Evolutionary conservation across 768 basidiomycete genomes (phyloP).

Genomic region (Phylloporus rhodoxanthus): DNA sequence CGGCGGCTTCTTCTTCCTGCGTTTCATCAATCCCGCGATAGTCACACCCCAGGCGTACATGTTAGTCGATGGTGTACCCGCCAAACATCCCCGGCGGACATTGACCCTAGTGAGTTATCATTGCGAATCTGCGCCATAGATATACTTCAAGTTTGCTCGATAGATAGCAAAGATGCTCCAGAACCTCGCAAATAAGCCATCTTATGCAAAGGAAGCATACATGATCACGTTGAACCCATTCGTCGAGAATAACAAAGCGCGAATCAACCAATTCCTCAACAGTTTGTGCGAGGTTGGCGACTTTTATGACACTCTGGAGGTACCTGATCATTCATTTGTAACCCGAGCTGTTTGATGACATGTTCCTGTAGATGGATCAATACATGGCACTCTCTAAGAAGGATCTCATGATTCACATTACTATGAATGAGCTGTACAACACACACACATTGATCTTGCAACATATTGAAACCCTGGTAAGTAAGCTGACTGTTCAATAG

Average conservation of each 20-base stretch:
- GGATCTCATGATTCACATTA: conserved; percentile 96
- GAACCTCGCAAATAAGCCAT: conserved; percentile 98
- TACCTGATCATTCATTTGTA: conserved; percentile 28
- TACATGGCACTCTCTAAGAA: conserved; percentile 99
- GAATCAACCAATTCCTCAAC: conserved; percentile 97
- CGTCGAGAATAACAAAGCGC: conserved; percentile 96
- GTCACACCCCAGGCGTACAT: conserved; percentile 99
- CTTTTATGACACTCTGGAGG: conserved; percentile 98
- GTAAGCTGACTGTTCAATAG: conserved; percentile 23
- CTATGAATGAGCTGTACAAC: conserved; percentile 97
- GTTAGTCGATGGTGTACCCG: conserved; percentile 96
- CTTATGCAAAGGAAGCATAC: conserved; percentile 95
- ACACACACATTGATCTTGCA: conserved; percentile 93
- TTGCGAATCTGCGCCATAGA: neutral
- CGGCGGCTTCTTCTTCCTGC: conserved; percentile 99
- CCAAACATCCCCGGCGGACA: conserved; percentile 95
- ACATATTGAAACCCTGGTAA: conserved; percentile 89
- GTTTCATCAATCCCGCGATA: conserved; percentile 98
- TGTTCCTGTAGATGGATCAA: conserved; percentile 83
- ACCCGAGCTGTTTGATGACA: neutral
- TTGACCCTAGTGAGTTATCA: conserved; percentile 69
- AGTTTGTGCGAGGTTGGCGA: conserved; percentile 97
- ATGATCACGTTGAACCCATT: conserved; percentile 99
- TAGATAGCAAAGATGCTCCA: conserved; percentile 99
- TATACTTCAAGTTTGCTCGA: conserved; percentile 2